A percentile compares a stretch with the other conserved stretches of the same genome.
These are phyloP conservation scores for Phytophthora idaei DNA, from an alignment of 352 stramenopile species.

Conservation along the genomic window DNA sequence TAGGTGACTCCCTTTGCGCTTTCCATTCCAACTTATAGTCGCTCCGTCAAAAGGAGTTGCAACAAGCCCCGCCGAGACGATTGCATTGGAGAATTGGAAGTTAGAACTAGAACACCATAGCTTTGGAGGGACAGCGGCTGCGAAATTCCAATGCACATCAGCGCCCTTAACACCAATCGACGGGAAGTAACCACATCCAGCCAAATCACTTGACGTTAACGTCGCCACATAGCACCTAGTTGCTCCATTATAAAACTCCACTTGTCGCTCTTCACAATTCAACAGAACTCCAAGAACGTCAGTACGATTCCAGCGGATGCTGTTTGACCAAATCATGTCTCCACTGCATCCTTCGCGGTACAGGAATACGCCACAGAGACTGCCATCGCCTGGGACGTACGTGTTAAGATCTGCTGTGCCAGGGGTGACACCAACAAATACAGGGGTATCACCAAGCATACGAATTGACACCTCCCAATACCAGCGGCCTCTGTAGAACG, in stretches of 20 bases:
- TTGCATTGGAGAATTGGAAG: conserved; percentile 60
- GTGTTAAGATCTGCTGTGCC: conserved; percentile 69
- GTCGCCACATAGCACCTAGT: conserved; percentile 44
- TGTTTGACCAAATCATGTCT: conserved; percentile 18
- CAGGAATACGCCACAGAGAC: conserved; percentile 44
- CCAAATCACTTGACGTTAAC: conserved; percentile 27
- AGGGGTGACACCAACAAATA: conserved; percentile 76
- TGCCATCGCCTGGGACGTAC: conserved; percentile 21
- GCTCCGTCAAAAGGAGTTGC: conserved; percentile 61
- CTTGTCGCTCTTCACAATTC: conserved; percentile 62
- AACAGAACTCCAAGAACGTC: conserved; percentile 61
- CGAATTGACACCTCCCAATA: conserved; percentile 82
- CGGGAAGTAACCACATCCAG: conserved; percentile 48
- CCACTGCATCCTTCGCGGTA: conserved; percentile 36
- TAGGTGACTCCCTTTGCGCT: conserved; percentile 57
- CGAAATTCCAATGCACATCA: conserved; percentile 73
- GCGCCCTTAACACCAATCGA: conserved; percentile 63
- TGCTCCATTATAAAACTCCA: conserved; percentile 63
- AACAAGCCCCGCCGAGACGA: conserved; percentile 74
- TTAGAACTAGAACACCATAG: conserved; percentile 55
- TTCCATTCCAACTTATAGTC: conserved; percentile 68
- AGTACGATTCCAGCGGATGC: conserved; percentile 41
- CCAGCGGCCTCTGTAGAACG: conserved; percentile 67
- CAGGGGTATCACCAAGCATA: conserved; percentile 49
- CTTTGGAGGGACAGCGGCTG: conserved; percentile 57